Percentiles rank a stretch among this genome's conserved stretches.
Conservation (phyloP, 1,284 basidiomycete genomes). For the Cutaneotrichosporon cavernicola region DNA sequence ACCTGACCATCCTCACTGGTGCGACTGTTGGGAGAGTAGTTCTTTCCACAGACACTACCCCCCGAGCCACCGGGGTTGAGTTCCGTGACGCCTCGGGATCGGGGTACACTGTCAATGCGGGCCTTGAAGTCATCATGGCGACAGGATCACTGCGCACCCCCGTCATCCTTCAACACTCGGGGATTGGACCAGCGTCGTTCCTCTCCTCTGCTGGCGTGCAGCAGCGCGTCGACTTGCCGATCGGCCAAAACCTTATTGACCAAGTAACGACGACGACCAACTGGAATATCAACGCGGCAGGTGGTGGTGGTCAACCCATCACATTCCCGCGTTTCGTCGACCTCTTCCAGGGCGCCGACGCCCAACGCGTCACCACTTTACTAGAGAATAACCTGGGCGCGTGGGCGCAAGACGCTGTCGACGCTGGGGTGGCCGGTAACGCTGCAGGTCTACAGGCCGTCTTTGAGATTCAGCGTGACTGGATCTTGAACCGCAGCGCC, state of each 20-base stretch:
- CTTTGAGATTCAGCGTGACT: slow-evolving; percentile 46
- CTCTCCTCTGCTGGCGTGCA: slow-evolving; percentile 43
- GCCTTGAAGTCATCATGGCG: slow-evolving; percentile 53
- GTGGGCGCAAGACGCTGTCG: slow-evolving; percentile 45
- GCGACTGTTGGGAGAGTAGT: slow-evolving; percentile 39
- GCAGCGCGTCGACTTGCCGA: slow-evolving; percentile 43
- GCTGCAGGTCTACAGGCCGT: slow-evolving; percentile 36
- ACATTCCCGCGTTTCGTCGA: slow-evolving; percentile 43
- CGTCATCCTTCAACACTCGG: slow-evolving; percentile 53
- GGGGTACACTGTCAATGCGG: slow-evolving; percentile 43
- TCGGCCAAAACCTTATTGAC: slow-evolving; percentile 53
- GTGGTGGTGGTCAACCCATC: slow-evolving; percentile 29
- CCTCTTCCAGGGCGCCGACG: slow-evolving; percentile 31
- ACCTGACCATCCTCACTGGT: slow-evolving; percentile 42
- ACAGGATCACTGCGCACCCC: slow-evolving; percentile 55
- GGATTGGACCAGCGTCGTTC: slow-evolving; percentile 50
- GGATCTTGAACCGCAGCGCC: slow-evolving; percentile 44
- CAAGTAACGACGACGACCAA: slow-evolving; percentile 49
- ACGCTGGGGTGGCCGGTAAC: slow-evolving; percentile 36
- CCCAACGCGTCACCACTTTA: slow-evolving; percentile 22
- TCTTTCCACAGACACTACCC: slow-evolving; percentile 27
- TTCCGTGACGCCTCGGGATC: slow-evolving; percentile 31
- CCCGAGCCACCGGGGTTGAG: slow-evolving; percentile 39
- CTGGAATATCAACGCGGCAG: slow-evolving; percentile 25
- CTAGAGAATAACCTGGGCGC: slow-evolving; percentile 38